These are phyloP conservation scores for Acanthamoeba healyi DNA, from an alignment of 208 protist genomes.

Conservation along the genomic window DNA sequence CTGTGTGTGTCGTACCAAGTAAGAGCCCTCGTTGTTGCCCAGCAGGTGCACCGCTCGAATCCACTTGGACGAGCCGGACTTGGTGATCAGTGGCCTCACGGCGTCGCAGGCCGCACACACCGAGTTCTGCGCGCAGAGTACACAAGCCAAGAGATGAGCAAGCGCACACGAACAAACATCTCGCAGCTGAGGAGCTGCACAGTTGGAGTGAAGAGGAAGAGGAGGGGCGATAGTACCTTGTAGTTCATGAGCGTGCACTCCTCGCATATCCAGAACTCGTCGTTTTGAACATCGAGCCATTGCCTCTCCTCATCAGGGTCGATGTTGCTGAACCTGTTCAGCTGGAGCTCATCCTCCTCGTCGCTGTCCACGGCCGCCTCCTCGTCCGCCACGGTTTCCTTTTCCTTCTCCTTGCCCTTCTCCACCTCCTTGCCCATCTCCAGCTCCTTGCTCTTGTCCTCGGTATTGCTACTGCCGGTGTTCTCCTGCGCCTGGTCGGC, in stretches of 20 bases:
- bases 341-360: neutral
- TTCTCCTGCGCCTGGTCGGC: neutral
- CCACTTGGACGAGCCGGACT: neutral
- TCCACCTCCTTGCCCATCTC: neutral
- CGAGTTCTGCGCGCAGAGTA: neutral
- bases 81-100: neutral
- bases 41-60: neutral
- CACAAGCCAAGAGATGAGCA: no score
- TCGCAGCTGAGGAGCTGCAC: neutral
- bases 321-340: neutral
- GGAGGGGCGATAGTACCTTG: neutral
- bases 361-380: neutral
- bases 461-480: neutral
- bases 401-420: neutral
- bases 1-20: neutral
- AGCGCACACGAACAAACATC: neutral
- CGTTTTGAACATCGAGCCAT: neutral
- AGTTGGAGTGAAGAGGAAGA: neutral
- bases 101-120: neutral
- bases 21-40: constrained; percentile 34
- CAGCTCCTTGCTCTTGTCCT: neutral
- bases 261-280: constrained; percentile 29
- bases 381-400: neutral
- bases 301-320: neutral
- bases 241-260: neutral